Conservation (phyloP, 371 early-diverging fungal species). For the Globomyces sp. region DNA sequence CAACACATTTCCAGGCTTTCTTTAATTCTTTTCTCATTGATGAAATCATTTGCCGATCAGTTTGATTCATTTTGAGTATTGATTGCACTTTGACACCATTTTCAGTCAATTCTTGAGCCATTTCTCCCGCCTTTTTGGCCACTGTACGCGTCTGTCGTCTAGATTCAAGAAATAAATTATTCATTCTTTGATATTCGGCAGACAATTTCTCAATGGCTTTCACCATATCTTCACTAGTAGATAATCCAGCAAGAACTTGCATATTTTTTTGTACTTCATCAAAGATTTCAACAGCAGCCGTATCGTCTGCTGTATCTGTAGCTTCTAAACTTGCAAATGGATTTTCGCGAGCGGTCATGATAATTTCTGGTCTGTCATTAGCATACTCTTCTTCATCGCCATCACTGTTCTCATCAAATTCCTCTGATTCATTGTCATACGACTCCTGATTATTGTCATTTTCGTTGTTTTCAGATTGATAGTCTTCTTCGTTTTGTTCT, state of each 20-base stretch:
- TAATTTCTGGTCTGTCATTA: neutral
- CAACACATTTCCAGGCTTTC: conserved; percentile 55
- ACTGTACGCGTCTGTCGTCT: conserved; percentile 42
- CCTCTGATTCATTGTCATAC: neutral
- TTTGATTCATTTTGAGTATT: conserved; percentile 45
- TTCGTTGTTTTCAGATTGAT: neutral
- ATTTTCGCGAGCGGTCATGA: neutral
- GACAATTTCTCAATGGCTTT: neutral
- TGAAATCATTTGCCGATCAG: conserved; percentile 41
- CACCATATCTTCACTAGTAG: conserved; percentile 4
- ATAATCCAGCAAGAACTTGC: neutral
- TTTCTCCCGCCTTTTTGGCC: conserved; percentile 35
- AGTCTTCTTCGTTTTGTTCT: neutral
- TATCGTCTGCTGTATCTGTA: conserved; percentile 4
- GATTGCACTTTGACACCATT: conserved; percentile 47
- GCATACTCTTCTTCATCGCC: neutral
- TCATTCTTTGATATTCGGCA: conserved; percentile 43
- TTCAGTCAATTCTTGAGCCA: conserved; percentile 33
- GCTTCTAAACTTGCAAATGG: neutral
- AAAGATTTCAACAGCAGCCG: conserved; percentile 1
- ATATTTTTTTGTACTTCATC: conserved; percentile 7
- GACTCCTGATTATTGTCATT: neutral
- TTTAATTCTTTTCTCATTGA: conserved; percentile 49
- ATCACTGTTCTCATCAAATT: neutral
- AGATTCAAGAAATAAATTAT: conserved; percentile 38